phyloP scores from a whole-genome alignment of 2,329 filamentous ascomycete species.

The Fusarium keratoplasticum region DNA sequence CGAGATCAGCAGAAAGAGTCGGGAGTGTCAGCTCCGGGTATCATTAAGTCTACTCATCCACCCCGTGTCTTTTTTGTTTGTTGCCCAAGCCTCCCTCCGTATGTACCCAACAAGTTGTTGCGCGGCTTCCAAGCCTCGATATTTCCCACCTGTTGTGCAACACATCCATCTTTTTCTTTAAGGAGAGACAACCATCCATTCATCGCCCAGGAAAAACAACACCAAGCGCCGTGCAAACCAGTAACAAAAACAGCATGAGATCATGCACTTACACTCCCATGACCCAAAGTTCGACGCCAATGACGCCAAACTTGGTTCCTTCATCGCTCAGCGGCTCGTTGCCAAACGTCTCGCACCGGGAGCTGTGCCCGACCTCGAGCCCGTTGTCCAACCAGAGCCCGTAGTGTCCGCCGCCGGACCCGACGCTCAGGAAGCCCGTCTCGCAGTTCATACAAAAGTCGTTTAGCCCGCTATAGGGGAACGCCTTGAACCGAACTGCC shows the following conservation, averaged over 20 bases:
- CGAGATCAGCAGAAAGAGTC: constrained; percentile 22
- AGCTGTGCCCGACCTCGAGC: constrained; percentile 85
- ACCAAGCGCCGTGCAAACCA: constrained; percentile 32
- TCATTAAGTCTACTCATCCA: constrained; percentile 40
- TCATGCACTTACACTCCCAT: constrained; percentile 66
- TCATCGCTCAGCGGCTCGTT: constrained; percentile 95
- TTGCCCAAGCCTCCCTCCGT: constrained; percentile 1
- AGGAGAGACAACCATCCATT: constrained; percentile 12
- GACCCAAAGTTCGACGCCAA: constrained; percentile 95
- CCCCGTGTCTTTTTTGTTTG: constrained; percentile 13
- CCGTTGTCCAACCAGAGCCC: constrained; percentile 93
- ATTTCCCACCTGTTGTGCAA: neutral
- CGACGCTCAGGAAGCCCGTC: constrained; percentile 83
- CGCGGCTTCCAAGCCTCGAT: neutral
- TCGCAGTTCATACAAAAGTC: constrained; percentile 98
- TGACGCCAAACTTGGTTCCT: constrained; percentile 88
- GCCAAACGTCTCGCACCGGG: constrained; percentile 88
- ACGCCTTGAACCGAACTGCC: constrained; percentile 93
- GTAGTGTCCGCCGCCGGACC: constrained; percentile 89
- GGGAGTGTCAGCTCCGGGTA: constrained; percentile 45
- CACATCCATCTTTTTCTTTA: neutral
- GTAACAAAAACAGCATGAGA: neutral
- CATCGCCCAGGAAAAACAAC: constrained; percentile 8
- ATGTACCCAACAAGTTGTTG: constrained; percentile 18
- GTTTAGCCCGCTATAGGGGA: constrained; percentile 94